Evolutionary conservation across 2,329 filamentous ascomycete species (phyloP), one percentile per base, ranked within the genome.

Genomic region (Ophiostoma sp.): DNA sequence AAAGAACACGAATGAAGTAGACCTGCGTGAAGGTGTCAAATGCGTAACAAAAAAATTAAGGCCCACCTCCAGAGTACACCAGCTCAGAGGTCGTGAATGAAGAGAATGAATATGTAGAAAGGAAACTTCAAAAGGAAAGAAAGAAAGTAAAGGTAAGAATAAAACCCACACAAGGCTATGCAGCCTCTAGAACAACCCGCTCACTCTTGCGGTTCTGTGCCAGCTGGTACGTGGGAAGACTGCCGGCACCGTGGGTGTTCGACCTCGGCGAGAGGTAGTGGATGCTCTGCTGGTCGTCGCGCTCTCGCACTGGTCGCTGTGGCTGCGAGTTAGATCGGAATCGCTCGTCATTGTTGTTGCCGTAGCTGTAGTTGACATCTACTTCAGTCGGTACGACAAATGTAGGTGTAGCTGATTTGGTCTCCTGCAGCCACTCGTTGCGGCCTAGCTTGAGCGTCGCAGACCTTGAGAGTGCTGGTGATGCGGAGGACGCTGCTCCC

Each of bases 181-280:
- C 65, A 60, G 49, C 41, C 18, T 47, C 68, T n/a, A 68, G 14
- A 42, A 66, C 76, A 45, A 84, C 81, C 69, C 80, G 79, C 75
- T 85, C 83, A 73, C 85, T 87, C 76, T 82, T 82, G 69, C 83
- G 79, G 70, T 82, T 75, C 68, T 78, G 79, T 2, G 75, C 75
- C 47, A 78, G 73, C 64, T 78, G 75, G 27, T 55, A 49, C 6
- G 67, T 64, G 4, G 67, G 58, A 27, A 27, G 27, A 27, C 27
- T 27, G 27, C 27, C 27, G 27, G 27, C 27, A 27, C 27, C 27
- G 27, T 27, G 27, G 45, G 65, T 41, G 18, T 67, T 67, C 16
- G 45, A 49, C 40, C 40, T 76, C 72, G 47, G 76, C 70, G 38
- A 74, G 71, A 14, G 18, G 76, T 72, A 45, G 45, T 65, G 67